Base-by-base conservation (phyloP, 768 basidiomycete genomes). In the Polyporus arcularius region DNA sequence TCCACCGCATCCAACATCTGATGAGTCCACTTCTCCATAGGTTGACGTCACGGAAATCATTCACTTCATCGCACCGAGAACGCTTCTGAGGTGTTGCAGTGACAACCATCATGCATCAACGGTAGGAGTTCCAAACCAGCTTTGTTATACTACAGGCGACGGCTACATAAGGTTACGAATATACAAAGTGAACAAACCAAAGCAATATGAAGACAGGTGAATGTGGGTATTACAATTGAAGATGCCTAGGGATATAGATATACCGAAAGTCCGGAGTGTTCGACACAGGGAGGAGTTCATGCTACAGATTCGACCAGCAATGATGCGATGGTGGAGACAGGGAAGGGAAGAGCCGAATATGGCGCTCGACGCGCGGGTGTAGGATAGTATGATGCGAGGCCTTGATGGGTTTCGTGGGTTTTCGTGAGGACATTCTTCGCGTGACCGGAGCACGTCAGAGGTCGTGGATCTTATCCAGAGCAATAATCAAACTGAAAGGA, bases 281-380 rank as follows among this genome's bases (percentile, higher is more conserved):
- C 66, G 58, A 65, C 62, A 65, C 55, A 60, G 58, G 56, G 43
- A 61, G 65, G 52, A 53, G 48, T 68, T 60, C 58, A 67, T 69
- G 66, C 67, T 67, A 70, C 68, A 71, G 66, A 62, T 65, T 66
- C 60, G 65, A 64, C 64, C 68, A 63, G 60, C 39, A 54, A 66
- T 40, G 52, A 53, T 41, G 53, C 21, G 21, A 26, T 26, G 21
- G 21, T 26, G 21, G 58, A 67, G 50, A 64, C 63, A 65, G 61
- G 54, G 63, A 53, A 42, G 46, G 49, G 39, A 26, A 55, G 57
- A 51, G 45, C 45, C 58, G 57, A 63, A 59, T 61, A 64, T 40
- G 39, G 56, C 61, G 60, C 61, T 32, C 26, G 26, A 58, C 60
- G 61, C 53, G 63, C 40, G 46, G 21, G 45, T 56, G 45, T 62